Base-by-base conservation (phyloP, 1,284 basidiomycete genomes). In the Cryptococcus wingfieldii region DNA sequence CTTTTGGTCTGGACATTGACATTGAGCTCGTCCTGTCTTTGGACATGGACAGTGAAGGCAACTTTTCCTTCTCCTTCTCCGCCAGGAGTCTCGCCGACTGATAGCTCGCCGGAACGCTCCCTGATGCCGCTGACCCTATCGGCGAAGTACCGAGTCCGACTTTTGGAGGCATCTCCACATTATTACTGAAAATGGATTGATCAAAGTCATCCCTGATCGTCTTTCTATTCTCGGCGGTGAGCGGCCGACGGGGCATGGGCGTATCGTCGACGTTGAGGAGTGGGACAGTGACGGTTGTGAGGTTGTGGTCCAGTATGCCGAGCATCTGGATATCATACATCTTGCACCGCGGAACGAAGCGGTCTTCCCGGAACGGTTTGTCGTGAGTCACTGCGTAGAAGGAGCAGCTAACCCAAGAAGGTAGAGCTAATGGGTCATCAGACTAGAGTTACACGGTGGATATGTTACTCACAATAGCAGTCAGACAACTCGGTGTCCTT, bases 321-420 rank as follows among this genome's bases (percentile, higher is more conserved):
- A 95, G 82, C 88, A 90, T 93, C 69, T 95, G 88, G 46, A 95
- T 91, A 69, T 94, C 88, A 66, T 90, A 88, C 90, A 96, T 94
- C 76, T 89, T 90, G 39, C 89, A 90, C 43, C 91, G 84, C 2
- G 90, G 86, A 27, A 96, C 81, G 69, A 96, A 97, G 82, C 91
- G 84, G 74, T 95, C 93, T 60, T 82, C 79, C 46, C 92, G 83
- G 70, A 96, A 89, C 0, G 91, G 92, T 59, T 77, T 77, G 62
- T 78, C 76, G 57, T 75, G 74, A 0, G 71, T 72, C 50, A 75
- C 73, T 13, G 73, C 71, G 62, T 77, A 78, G 61, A 74, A 77
- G 5, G 73, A 76, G 44, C 70, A 72, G 55, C 74, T 73, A 0
- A 78, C 72, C 76, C 76, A 75, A 37, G 70, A 70, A 2, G 75